A percentile compares a stretch with the other conserved stretches of the same genome.
Evolutionary conservation across 2,329 filamentous ascomycete genomes (phyloP).

Genomic region (Microdochium paspali): DNA sequence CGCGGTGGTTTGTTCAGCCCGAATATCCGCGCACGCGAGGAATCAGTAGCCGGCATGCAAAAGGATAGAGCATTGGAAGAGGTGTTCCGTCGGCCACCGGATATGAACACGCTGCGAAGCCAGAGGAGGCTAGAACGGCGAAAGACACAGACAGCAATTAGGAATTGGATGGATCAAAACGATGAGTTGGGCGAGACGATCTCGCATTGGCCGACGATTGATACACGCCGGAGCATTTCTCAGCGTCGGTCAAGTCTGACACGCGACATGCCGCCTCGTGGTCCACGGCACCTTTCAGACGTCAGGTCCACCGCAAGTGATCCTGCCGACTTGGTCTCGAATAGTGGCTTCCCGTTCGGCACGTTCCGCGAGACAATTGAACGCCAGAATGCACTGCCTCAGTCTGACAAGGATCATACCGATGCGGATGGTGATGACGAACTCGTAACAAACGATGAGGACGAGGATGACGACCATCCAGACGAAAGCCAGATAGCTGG

Average conservation of each 20-base stretch:
- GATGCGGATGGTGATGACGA: constrained; percentile 89
- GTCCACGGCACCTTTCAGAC: constrained; percentile 42
- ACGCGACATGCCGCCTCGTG: constrained; percentile 35
- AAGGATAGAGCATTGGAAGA: constrained; percentile 88
- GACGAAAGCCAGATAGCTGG: constrained; percentile 26
- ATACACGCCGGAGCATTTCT: constrained; percentile 35
- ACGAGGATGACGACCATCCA: constrained; percentile 45
- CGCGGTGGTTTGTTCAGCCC: constrained; percentile 64
- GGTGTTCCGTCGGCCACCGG: constrained; percentile 71
- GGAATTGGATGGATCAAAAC: constrained; percentile 79
- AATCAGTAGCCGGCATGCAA: constrained; percentile 78
- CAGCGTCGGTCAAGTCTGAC: constrained; percentile 43
- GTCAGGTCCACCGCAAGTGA: constrained; percentile 53
- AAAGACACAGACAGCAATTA: constrained; percentile 73
- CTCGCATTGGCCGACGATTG: constrained; percentile 39
- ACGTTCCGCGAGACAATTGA: constrained; percentile 17
- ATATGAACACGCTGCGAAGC: constrained; percentile 49
- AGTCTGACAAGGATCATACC: constrained; percentile 52
- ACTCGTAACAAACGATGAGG: constrained; percentile 71
- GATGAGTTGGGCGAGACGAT: constrained; percentile 38
- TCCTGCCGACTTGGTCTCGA: constrained; percentile 51
- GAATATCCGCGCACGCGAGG: constrained; percentile 63
- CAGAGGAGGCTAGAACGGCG: constrained; percentile 54
- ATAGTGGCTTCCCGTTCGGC: constrained; percentile 18
- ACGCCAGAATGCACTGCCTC: constrained; percentile 32